Conservation (phyloP, 176 grass and related monocot genomes). For the Oryza longistaminata region DNA sequence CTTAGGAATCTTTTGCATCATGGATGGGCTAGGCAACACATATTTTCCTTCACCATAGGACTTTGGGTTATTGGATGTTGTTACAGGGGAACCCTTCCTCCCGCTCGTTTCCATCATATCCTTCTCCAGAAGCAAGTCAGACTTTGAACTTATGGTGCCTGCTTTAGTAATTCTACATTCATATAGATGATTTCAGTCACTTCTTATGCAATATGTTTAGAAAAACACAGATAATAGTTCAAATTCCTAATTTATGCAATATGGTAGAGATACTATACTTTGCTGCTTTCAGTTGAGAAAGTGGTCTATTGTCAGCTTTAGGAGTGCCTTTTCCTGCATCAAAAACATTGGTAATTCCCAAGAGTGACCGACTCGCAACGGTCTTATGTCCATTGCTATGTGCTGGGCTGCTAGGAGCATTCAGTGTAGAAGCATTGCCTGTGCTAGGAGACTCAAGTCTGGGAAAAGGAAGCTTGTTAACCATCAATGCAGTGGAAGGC, state of each 20-base stretch:
- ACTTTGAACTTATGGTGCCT: conserved; percentile 46
- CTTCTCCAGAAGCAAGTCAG: conserved; percentile 36
- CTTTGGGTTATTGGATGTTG: conserved; percentile 31
- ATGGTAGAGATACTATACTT: conserved; percentile 52
- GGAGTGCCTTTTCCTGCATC: conserved; percentile 38
- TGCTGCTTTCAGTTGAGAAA: conserved; percentile 44
- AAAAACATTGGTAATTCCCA: conserved; percentile 40
- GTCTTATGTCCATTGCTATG: conserved; percentile 37
- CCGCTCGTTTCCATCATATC: conserved; percentile 40
- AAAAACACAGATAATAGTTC: conserved; percentile 1
- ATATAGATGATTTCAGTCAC: conserved; percentile 35
- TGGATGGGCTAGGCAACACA: conserved; percentile 51
- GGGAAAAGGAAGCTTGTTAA: conserved; percentile 25
- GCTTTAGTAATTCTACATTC: conserved; percentile 56
- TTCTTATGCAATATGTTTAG: conserved; percentile 20
- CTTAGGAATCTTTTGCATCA: conserved; percentile 58
- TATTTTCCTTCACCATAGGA: conserved; percentile 43
- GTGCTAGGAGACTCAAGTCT: conserved; percentile 41
- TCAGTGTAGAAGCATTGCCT: conserved; percentile 27
- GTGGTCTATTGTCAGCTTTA: conserved; percentile 44
- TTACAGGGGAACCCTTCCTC: conserved; percentile 42
- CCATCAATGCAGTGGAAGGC: background rate
- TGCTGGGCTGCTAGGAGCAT: conserved; percentile 42
- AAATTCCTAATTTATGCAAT: no score
- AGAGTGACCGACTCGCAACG: conserved; percentile 36